Base-by-base conservation (phyloP, 345 rosid genomes). In the Aquilaria sinensis region DNA sequence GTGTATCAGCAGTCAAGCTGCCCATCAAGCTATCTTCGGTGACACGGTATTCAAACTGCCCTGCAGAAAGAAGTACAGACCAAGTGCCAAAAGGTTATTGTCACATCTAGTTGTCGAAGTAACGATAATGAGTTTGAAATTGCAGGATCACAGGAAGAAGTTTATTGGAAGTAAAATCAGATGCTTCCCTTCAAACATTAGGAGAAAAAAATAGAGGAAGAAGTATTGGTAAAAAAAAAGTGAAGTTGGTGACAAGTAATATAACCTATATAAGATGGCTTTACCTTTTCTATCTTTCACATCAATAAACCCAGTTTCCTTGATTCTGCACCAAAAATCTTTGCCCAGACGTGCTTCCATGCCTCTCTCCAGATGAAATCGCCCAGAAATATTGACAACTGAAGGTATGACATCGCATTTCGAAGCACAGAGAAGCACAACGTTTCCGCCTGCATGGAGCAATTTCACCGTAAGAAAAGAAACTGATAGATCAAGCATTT, bases 391-490 rank as follows among this genome's bases (percentile, higher is more conserved):
- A 63, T 87, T 89, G 60, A 92, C 78, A 6, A 89, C 83, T 12
- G 47, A 71, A 16, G 52, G 56, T 54, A 92, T 70, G 50, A 83
- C 88, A 3, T 83, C 74, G 72, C 90, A 83, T 71, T 87, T 87
- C 7, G 97, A 85, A 72, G 97, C 87, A 78, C 85, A 84, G 43
- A 92, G 71, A 56, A 92, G 92, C 70, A 81, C 97, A 51, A 75
- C 96, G 79, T 84, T 93, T 57, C 96, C 96, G 66, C 98, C 97
- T 86, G 81, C 65, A 76, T 56, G 58, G 61, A 67, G 14, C 61
- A 29, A n/a, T 57, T 67, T 61, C 48, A 64, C 48, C 64, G 53
- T 33, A 45, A 34, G 31, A 51, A 58, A 60, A 65, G 16, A 23
- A 61, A 56, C n/a, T 13, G 50, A 46, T n/a, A 47, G 53, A 33